A percentile compares a stretch with the other conserved stretches of the same genome.
phyloP scores from a whole-genome alignment of 768 basidiomycete species.

The Suillus decipiens region DNA sequence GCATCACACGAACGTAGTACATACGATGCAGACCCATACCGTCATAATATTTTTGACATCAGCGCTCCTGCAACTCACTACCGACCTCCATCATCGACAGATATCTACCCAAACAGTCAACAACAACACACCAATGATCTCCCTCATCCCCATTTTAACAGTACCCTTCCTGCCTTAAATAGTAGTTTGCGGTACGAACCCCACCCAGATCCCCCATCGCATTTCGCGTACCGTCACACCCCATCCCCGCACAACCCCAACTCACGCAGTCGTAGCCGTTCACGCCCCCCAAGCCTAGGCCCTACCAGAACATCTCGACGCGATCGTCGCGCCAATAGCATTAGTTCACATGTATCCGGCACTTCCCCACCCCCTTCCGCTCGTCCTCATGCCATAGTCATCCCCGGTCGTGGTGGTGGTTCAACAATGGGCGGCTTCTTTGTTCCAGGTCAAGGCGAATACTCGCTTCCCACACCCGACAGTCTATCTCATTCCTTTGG shows the following conservation, averaged over 20 bases:
- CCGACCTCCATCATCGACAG: slow-evolving; percentile 21
- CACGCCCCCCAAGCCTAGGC: slow-evolving; percentile 41
- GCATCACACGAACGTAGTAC: slow-evolving; percentile 45
- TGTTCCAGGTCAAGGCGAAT: slow-evolving; percentile 35
- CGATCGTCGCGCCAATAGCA: slow-evolving; percentile 58
- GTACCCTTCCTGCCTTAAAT: slow-evolving; percentile 52
- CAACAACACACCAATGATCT: slow-evolving; percentile 23
- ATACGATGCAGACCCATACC: slow-evolving; percentile 45
- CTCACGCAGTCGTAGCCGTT: slow-evolving; percentile 52
- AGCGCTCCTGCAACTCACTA: slow-evolving; percentile 43
- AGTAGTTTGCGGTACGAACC: slow-evolving; percentile 54
- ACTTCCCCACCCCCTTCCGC: slow-evolving; percentile 40
- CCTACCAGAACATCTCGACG: slow-evolving; percentile 56
- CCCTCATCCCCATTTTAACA: slow-evolving; percentile 45
- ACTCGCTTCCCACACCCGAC: slow-evolving; percentile 47
- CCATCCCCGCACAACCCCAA: slow-evolving; percentile 31
- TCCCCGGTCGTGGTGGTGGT: slow-evolving; percentile 47
- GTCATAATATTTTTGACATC: slow-evolving; percentile 66
- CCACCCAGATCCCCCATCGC: slow-evolving; percentile 35
- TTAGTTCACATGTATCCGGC: slow-evolving; percentile 60
- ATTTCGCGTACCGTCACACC: slow-evolving; percentile 27
- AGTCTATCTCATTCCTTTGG: slow-evolving; percentile 32
- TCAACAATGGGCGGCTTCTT: slow-evolving; percentile 34
- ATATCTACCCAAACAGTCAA: slow-evolving; percentile 26
- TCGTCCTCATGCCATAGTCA: slow-evolving; percentile 70